Conservation (phyloP, 1,284 basidiomycete genomes). For the Fomitopsis schrenkii region DNA sequence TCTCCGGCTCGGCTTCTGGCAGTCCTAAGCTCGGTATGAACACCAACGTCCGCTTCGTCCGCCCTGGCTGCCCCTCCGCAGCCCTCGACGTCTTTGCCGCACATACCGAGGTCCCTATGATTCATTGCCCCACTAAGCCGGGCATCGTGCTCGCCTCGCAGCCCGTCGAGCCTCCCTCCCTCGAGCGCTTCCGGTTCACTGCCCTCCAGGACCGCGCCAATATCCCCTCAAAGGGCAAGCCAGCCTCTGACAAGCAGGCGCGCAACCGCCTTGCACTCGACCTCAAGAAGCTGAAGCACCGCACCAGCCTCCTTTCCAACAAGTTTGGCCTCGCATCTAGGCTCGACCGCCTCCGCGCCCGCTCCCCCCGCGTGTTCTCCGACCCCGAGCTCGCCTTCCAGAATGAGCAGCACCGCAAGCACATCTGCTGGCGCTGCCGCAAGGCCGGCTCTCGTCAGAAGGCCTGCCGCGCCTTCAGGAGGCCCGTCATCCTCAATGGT, state of each 20-base stretch:
- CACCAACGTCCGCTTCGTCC: neutral
- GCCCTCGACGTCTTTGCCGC: neutral
- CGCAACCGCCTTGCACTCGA: neutral
- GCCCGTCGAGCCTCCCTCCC: neutral
- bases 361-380: neutral
- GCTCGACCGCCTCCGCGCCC: neutral
- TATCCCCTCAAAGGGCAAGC: neutral
- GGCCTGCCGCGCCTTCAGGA: slow-evolving; percentile 1
- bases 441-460: neutral
- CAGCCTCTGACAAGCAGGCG: neutral
- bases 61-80: slow-evolving; percentile 1
- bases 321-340: neutral
- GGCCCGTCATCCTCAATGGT: neutral
- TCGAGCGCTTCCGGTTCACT: neutral
- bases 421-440: slow-evolving; percentile 4
- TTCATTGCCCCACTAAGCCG: too few species aligned
- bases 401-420: slow-evolving; percentile 1
- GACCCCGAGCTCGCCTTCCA: slow-evolving; percentile 4
- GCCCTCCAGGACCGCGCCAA: neutral
- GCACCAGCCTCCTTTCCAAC: neutral
- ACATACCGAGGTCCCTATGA: too few species aligned
- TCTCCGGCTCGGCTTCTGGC: neutral
- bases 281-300: neutral
- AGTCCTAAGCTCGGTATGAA: slow-evolving; percentile 3
- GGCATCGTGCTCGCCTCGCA: neutral